Base-by-base conservation (phyloP, 768 basidiomycete species). In the Hemileccinum impolitum region DNA sequence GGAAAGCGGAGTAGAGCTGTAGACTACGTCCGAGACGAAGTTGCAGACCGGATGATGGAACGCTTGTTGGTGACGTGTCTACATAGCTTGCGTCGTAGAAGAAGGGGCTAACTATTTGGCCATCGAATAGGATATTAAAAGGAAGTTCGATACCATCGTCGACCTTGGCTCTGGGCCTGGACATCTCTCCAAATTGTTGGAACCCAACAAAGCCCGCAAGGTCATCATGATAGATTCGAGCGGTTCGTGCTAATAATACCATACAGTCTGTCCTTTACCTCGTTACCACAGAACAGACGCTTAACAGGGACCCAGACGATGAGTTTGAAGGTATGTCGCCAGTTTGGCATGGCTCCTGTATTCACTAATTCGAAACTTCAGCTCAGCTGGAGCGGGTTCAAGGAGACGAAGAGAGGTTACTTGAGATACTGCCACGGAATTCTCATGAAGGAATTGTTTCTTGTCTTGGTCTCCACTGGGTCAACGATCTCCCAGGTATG, bases 401-500 rank as follows among this genome's bases (percentile, higher is more conserved):
- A 53, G 84, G 78, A 38, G 92, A 96, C 52, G 94, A 97, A 64
- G 94, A 97, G 65, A 73, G 78, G 28, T 69, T 97, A 2, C 75
- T 94, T 2, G 70, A 80, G 37, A 66, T 74, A 17, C 71, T 97
- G 11, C 73, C 77, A 5, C 81, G 74, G 3, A 78, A 87, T 52
- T 90, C 91, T 13, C 87, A 94, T 62, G 95, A 98, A 61, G 92
- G 90, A 15, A 81, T 97, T 39, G 84, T 96, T 21, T 94, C 92
- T 12, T 94, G 91, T 63, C 77, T 96, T 4, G 87, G 85, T 57
- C 75, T 98, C 37, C 96, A 99, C 54, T 99, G 96, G 96, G 82
- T 96, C 12, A 98, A 98, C 58, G 96, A 99, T 70, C 78, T 99
- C 6, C 95, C 94, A 52, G 93, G 94, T 90, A 28, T 23, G 76